These are phyloP conservation scores for Ephemerocybe angulata DNA, from an alignment of 768 basidiomycete species.

Conservation along the genomic window DNA sequence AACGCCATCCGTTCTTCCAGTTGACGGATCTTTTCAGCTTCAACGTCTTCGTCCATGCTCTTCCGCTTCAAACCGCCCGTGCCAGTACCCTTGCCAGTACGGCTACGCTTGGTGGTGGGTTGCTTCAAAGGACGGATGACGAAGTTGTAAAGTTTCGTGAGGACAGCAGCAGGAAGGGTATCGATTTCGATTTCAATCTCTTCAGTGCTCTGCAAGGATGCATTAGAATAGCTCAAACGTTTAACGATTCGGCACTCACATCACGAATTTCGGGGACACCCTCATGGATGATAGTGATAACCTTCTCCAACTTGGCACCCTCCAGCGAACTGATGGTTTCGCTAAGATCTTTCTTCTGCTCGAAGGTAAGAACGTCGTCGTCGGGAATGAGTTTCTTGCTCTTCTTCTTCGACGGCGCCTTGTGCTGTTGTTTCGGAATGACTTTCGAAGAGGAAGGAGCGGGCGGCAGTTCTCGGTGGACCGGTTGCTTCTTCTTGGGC, in stretches of 20 bases:
- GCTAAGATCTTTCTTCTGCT: conserved; percentile 97
- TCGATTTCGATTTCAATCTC: conserved; percentile 99
- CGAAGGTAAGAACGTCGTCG: conserved; percentile 84
- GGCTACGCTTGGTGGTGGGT: conserved; percentile 60
- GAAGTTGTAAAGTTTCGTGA: conserved; percentile 93
- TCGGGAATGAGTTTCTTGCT: conserved; percentile 65
- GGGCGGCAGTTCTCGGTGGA: conserved; percentile 51
- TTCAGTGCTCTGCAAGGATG: conserved; percentile 73
- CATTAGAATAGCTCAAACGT: conserved; percentile 8
- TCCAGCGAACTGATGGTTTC: conserved; percentile 89
- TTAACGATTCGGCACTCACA: conserved; percentile 45
- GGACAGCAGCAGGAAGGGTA: conserved; percentile 75
- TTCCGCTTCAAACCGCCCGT: conserved; percentile 91
- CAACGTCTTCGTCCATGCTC: conserved; percentile 95
- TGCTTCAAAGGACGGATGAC: conserved; percentile 79
- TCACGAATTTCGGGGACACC: conserved; percentile 91
- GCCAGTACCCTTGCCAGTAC: conserved; percentile 72
- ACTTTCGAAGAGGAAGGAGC: conserved; percentile 66
- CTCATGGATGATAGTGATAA: conserved; percentile 93
- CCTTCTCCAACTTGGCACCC: conserved; percentile 77
- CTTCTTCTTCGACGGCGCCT: conserved; percentile 54
- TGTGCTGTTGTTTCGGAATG: conserved; percentile 42
- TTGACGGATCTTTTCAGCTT: conserved; percentile 90
- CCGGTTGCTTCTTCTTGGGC: conserved; percentile 71
- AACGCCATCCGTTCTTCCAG: conserved; percentile 85